Base-by-base conservation (phyloP, 2,329 filamentous ascomycete genomes). In the Phymatotrichopsis omnivora region DNA sequence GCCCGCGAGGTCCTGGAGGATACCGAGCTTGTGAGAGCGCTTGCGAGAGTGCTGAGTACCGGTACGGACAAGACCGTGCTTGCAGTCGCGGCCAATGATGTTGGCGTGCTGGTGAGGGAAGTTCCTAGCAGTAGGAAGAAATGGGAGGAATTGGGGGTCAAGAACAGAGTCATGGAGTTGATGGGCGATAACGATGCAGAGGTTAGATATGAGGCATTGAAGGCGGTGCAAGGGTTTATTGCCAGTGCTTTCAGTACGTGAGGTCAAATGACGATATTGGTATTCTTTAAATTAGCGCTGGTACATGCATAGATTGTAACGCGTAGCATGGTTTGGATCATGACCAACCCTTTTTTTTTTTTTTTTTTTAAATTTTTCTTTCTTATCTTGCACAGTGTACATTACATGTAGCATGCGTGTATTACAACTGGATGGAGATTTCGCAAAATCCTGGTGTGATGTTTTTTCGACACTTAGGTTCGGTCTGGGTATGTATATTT, bases 71-170 rank as follows among this genome's bases (percentile, higher is more conserved):
- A 83, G 62, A 83, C 91, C 60, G 87, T 94, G 17, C 69, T 95
- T 54, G 87, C 87, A 2, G 89, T 94, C 65, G 87, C 82, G 16
- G 93, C 86, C 67, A 94, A 93, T 62, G 87, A 95, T 61, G 76
- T 95, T 16, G 86, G 85, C n/a, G 80, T 72, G 52, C 67, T 95
- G 50, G 86, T 95, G 37, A 87, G 84, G 65, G 84, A 93, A 64
- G 82, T 89, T 43, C 86, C 87, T 0, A 86, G 93, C 68, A 83
- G 80, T 68, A 72, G 87, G 60, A 69, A 72, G 47, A 75, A 82
- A 62, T 71, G 94, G 57, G 87, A 95, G 68, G 86, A 80, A 67
- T 65, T 86, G 32, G 85, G 85, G 0, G 65, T 95, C 53, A 95
- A 95, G 74, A 76, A 75, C 14, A 74, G 85, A 56, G 80, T 94